Conservation (phyloP, 2,329 filamentous ascomycete species). For the Pseudocercospora musae region DNA sequence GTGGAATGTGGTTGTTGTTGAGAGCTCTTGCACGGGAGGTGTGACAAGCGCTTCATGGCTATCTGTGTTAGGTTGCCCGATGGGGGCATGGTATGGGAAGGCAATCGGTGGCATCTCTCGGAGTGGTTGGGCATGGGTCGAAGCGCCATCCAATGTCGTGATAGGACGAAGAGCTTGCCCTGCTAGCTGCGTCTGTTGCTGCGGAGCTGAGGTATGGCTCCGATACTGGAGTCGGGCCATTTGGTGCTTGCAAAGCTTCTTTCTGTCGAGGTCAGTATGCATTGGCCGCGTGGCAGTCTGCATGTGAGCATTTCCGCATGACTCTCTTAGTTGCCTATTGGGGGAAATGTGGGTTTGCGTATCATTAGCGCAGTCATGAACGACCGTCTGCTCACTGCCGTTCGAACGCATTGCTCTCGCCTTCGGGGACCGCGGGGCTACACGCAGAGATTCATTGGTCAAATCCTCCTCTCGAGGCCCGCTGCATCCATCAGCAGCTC, state of each 20-base stretch:
- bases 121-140: background rate
- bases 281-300: background rate
- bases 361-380: background rate
- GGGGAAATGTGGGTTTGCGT: background rate
- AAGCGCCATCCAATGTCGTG: constrained; percentile 11
- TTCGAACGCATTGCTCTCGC: background rate
- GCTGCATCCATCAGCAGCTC: background rate
- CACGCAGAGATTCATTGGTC: background rate
- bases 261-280: background rate
- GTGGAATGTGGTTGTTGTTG: constrained; percentile 8
- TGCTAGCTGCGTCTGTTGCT: background rate
- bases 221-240: constrained; percentile 2
- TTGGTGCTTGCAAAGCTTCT: constrained; percentile 17
- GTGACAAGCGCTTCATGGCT: background rate
- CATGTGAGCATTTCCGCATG: background rate
- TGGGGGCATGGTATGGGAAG: constrained; percentile 4
- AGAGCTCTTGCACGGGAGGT: background rate
- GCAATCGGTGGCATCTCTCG: constrained; percentile 3
- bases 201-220: background rate
- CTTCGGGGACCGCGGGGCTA: background rate
- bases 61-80: background rate
- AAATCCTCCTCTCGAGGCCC: background rate
- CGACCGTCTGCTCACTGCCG: background rate
- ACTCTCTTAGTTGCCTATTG: background rate
- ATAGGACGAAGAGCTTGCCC: constrained; percentile 1